Base-by-base conservation (phyloP, 495 filamentous ascomycete genomes). In the Geopyxis carbonaria region DNA sequence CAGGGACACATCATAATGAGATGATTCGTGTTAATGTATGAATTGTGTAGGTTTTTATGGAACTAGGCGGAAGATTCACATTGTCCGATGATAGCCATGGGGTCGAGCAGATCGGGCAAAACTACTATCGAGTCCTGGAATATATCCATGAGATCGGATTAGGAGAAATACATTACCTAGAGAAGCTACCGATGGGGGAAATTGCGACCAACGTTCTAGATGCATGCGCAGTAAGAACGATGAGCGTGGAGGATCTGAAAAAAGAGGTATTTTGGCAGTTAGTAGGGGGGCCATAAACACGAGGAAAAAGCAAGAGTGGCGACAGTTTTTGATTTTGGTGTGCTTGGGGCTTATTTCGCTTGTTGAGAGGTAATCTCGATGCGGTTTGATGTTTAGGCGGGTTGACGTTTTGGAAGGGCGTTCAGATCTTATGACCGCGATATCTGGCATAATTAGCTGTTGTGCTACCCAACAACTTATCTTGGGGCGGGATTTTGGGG, bases 21-120 rank as follows among this genome's bases (percentile, higher is more conserved):
- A n/a, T n/a, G n/a, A n/a, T n/a, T n/a, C n/a, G n/a, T n/a, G n/a
- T n/a, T n/a, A n/a, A n/a, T n/a, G n/a, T n/a, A n/a, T n/a, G n/a
- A n/a, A n/a, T n/a, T 33, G 19, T 44, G n/a, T 47, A 78, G 73
- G 65, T 68, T 45, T 77, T 77, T 35, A 43, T 69, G 34, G 57
- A 57, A 5, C 62, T 74, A 34, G 78, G 78, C n/a, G 87, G 87
- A 14, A 65, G 67, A 35, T 89, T 93, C 49, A 83, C 79, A 39
- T 60, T 95, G 27, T 89, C 80, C 2, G 87, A 95, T 57, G 87
- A 95, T 55, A 87, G 83, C 51, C 87, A 95, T 56, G 74, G 77
- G 19, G 65, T 82, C 42, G 75, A 69, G 6, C 84, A 95, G 57
- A 67, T 95, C 2, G 72, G 67, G 8, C 56, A 70, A n/a, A 75